Base-by-base conservation (phyloP, 306 rosid genomes). In the Begonia masoniana region DNA sequence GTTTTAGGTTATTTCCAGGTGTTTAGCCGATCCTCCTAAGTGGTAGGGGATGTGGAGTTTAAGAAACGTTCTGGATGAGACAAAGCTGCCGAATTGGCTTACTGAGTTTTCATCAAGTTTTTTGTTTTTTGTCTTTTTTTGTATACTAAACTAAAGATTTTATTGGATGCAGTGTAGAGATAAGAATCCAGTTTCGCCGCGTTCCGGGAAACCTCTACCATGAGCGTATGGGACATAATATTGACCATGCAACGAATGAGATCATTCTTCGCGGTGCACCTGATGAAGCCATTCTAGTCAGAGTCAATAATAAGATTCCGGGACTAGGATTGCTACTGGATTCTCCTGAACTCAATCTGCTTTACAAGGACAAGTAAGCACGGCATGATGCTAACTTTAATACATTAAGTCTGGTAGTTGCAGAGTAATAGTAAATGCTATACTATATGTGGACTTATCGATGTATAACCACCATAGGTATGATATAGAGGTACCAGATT, bases 221-320 rank as follows among this genome's bases (percentile, higher is more conserved):
- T 9, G 89, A 71, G 36, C 53, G 35, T 6, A 26, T 26, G 35
- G 94, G 89, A 48, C 88, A 76, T 57, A 82, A 77, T 46, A 56
- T 50, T n/a, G 81, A 74, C 70, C 74, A 70, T 1, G 79, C 89
- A 14, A 71, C 82, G 13, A 89, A 89, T 58, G 97, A 89, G 76
- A 85, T 89, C 60, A 89, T 89, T 76, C 80, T 85, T 41, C 82
- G 97, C 1, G 97, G 82, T 55, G 74, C 60, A 16, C 97, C 95
- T 0, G 87, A 85, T 55, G 97, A 89, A 72, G 87, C 97, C 66
- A 82, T 89, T 66, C 65, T 89, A 58, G 73, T 89, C 60, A 78
- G 75, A 69, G 88, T 89, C 13, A 89, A 89, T 78, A 89, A 85
- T 57, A 89, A 82, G 76, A 73, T 82, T 73, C 97, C 95, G n/a